Conservation (phyloP, 441 rosid species). For the Erodium trifolium region DNA sequence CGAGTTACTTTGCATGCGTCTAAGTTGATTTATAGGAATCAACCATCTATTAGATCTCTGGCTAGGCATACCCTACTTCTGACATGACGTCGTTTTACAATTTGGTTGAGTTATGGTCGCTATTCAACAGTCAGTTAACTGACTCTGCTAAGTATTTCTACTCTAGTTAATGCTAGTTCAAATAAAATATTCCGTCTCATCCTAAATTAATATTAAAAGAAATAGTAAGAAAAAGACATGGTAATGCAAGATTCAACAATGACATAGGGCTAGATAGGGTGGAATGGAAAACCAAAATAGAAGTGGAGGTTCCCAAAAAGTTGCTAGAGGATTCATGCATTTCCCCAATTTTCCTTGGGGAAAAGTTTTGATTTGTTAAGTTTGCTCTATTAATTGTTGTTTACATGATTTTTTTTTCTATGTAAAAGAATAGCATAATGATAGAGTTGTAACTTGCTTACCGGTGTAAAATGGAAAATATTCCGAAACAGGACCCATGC, state of each 20-base stretch:
- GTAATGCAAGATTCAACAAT: background rate
- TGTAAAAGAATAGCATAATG: background rate
- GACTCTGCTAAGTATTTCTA: background rate
- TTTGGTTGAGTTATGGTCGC: background rate
- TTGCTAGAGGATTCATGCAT: background rate
- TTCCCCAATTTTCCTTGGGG: background rate
- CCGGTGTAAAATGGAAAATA: background rate
- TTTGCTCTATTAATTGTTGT: background rate
- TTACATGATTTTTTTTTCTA: background rate
- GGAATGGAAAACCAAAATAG: background rate
- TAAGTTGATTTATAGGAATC: background rate
- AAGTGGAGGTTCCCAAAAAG: background rate
- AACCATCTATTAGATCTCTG: background rate
- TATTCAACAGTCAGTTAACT: background rate
- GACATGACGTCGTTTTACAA: background rate
- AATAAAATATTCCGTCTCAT: background rate
- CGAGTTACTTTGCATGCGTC: background rate
- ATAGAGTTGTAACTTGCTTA: background rate
- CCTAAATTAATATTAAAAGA: background rate
- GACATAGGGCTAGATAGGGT: background rate
- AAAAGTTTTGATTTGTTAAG: background rate
- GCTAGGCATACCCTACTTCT: background rate
- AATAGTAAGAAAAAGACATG: background rate
- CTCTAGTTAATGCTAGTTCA: background rate
- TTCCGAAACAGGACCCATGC: too few species aligned